Evolutionary conservation across 2,329 filamentous ascomycete genomes (phyloP).

Genomic region (Ampelomyces quisqualis): DNA sequence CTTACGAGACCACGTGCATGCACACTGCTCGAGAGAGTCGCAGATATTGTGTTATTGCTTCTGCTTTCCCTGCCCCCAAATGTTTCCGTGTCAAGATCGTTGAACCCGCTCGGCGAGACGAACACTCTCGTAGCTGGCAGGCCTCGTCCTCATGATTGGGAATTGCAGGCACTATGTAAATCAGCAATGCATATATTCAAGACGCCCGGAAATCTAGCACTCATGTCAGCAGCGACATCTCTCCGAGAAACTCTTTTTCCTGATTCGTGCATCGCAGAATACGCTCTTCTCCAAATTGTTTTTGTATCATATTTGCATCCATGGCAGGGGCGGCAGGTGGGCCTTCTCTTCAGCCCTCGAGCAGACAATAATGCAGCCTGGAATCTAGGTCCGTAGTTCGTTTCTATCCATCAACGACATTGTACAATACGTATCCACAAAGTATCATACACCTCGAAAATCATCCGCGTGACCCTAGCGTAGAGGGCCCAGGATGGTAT

Average conservation of each 20-base stretch:
- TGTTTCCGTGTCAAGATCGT: not conserved
- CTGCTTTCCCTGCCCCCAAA: not conserved
- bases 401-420: not conserved
- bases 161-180: not conserved
- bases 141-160: too few relatives aligned
- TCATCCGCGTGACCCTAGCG: not conserved
- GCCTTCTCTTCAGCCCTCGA: too few relatives aligned
- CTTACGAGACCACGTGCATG: not conserved
- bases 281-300: too few relatives aligned
- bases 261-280: too few relatives aligned
- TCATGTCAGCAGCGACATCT: constrained; percentile 2
- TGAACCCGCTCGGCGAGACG: not conserved
- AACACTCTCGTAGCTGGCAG: too few relatives aligned
- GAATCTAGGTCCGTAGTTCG: not conserved
- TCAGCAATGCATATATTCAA: not conserved
- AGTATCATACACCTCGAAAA: not conserved
- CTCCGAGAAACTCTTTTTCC: not conserved
- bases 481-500: not conserved
- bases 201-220: not conserved
- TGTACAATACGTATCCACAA: not conserved
- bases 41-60: too few relatives aligned
- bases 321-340: not conserved
- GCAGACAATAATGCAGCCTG: not conserved
- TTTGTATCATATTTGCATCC: too few relatives aligned
- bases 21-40: not conserved